Percentiles rank a stretch among this genome's conserved stretches.
These are phyloP conservation scores for Simplicillium sp. DNA, from an alignment of 2,329 filamentous ascomycete genomes.

Conservation along the genomic window DNA sequence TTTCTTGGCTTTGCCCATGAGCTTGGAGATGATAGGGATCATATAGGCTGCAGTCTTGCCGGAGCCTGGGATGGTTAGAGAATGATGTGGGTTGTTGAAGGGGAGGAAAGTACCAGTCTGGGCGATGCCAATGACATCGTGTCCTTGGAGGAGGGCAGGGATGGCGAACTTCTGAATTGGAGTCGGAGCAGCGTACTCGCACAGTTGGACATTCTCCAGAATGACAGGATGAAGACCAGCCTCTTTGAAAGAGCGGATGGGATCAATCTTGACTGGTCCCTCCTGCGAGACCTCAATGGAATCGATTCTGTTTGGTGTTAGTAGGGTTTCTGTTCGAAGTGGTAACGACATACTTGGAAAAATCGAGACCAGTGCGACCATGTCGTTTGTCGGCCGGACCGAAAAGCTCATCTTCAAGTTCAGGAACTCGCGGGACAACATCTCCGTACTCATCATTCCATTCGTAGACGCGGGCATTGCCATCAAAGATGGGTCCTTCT, in stretches of 20 bases:
- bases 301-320: slow-evolving; percentile 35
- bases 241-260: slow-evolving; percentile 53
- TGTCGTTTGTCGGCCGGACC: slow-evolving; percentile 41
- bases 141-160: slow-evolving; percentile 64
- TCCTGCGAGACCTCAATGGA: slow-evolving; percentile 48
- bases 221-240: slow-evolving; percentile 82
- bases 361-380: slow-evolving; percentile 47
- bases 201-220: slow-evolving; percentile 64
- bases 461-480: slow-evolving; percentile 61
- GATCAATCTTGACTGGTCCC: slow-evolving; percentile 39
- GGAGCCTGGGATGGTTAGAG: slow-evolving; percentile 51
- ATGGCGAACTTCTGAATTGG: slow-evolving; percentile 83
- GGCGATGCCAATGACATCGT: slow-evolving; percentile 81
- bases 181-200: slow-evolving; percentile 64
- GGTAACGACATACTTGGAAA: slow-evolving; percentile 47
- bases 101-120: slow-evolving; percentile 68
- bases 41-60: slow-evolving; percentile 94
- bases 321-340: too few relatives aligned
- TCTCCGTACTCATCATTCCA: slow-evolving; percentile 84
- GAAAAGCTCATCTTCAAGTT: slow-evolving; percentile 72
- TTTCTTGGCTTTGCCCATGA: slow-evolving; percentile 95
- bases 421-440: slow-evolving; percentile 59
- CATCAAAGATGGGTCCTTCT: slow-evolving; percentile 28
- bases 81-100: not conserved
- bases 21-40: slow-evolving; percentile 75